Percentiles rank a stretch among this genome's conserved stretches.
These are phyloP conservation scores for Penicillium chermesinum DNA, from an alignment of 495 filamentous ascomycete species.

Conservation along the genomic window DNA sequence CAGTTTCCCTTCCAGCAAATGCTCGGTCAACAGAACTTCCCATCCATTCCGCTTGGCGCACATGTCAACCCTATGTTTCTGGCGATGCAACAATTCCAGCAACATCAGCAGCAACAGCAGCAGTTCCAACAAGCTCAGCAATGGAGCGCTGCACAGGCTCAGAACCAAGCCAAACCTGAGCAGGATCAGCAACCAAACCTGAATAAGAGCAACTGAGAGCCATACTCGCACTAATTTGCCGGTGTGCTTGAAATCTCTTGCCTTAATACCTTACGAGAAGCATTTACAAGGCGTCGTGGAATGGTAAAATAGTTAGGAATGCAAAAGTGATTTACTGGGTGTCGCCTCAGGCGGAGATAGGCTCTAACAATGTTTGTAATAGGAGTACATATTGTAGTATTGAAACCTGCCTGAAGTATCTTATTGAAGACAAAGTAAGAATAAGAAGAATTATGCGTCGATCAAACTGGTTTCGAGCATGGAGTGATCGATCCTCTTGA, in stretches of 20 bases:
- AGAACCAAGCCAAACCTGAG: conserved; percentile 35
- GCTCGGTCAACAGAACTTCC: conserved; percentile 28
- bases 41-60: conserved; percentile 41
- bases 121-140: conserved; percentile 26
- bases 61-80: conserved; percentile 67
- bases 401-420: background rate
- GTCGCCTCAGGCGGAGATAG: too few relatives aligned
- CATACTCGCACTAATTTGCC: conserved; percentile 28
- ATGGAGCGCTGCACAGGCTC: too few relatives aligned
- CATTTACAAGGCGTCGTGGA: too few relatives aligned
- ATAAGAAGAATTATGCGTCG: too few relatives aligned
- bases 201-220: conserved; percentile 34
- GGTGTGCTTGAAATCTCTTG: conserved; percentile 19
- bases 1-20: conserved; percentile 34
- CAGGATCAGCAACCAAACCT: conserved; percentile 41
- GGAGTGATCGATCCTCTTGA: too few relatives aligned
- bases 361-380: background rate
- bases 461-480: too few relatives aligned
- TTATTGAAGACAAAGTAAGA: background rate
- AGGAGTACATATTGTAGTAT: background rate
- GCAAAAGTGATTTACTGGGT: too few relatives aligned
- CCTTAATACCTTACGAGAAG: too few relatives aligned
- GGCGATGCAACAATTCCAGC: conserved; percentile 41
- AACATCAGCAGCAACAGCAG: conserved; percentile 35
- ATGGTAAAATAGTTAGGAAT: too few relatives aligned